These are phyloP conservation scores for Clonostachys byssicola DNA, from an alignment of 2,329 filamentous ascomycete genomes.

Conservation along the genomic window DNA sequence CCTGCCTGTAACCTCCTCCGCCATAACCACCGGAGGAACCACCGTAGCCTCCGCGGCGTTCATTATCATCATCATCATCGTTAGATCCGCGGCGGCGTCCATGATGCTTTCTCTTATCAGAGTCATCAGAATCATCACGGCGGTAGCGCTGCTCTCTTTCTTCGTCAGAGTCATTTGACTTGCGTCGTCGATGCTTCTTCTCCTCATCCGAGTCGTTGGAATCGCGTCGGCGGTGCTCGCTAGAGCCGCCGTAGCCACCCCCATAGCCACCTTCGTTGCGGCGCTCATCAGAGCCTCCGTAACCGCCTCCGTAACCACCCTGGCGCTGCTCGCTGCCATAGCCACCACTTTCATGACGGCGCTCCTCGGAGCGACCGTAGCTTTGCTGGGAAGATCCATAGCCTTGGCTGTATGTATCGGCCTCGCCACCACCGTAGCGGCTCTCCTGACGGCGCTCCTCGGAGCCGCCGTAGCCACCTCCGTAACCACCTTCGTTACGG, in stretches of 20 bases:
- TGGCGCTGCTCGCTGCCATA: slow-evolving; percentile 10
- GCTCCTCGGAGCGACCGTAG: slow-evolving; percentile 1
- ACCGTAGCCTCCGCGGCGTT: slow-evolving; percentile 6
- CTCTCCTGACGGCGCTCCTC: neutral
- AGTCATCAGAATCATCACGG: slow-evolving; percentile 12
- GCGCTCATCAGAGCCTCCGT: slow-evolving; percentile 4
- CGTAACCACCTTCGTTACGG: neutral
- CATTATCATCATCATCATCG: slow-evolving; percentile 7
- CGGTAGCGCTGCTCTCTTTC: slow-evolving; percentile 3
- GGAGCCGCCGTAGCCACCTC: neutral
- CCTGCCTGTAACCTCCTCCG: slow-evolving; percentile 1
- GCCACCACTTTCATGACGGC: slow-evolving; percentile 9
- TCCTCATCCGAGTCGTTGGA: slow-evolving; percentile 6
- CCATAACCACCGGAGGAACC: neutral
- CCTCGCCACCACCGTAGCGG: neutral
- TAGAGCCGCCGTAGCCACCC: slow-evolving; percentile 2
- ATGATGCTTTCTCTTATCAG: slow-evolving; percentile 3
- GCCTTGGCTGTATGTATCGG: neutral
- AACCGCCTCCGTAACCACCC: slow-evolving; percentile 14
- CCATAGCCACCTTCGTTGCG: slow-evolving; percentile 7
- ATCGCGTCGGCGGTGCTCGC: slow-evolving; percentile 10
- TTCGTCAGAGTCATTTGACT: neutral
- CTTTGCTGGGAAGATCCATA: neutral
- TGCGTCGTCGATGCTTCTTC: slow-evolving; percentile 7
- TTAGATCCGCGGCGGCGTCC: slow-evolving; percentile 8